Conservation (phyloP, 2,329 filamentous ascomycete genomes). For the Cytospora piceae region DNA sequence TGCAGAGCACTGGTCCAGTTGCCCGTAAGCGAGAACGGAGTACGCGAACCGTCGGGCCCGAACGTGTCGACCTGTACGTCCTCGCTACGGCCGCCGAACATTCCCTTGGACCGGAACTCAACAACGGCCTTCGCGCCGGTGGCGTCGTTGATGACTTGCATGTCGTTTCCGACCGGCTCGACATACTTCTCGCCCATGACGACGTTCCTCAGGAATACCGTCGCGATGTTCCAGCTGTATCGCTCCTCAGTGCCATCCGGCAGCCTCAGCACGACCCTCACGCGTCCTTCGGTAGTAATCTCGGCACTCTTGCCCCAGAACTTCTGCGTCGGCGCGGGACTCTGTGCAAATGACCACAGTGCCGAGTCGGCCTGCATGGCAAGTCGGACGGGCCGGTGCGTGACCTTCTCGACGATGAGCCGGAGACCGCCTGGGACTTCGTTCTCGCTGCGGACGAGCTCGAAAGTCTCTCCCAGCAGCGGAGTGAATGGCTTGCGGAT, state of each 20-base stretch:
- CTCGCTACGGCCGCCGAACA: slow-evolving; percentile 94
- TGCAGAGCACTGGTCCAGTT: slow-evolving; percentile 80
- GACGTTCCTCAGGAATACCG: slow-evolving; percentile 90
- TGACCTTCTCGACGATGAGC: slow-evolving; percentile 93
- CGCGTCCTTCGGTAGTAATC: slow-evolving; percentile 87
- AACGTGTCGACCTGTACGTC: slow-evolving; percentile 81
- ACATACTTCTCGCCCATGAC: slow-evolving; percentile 98
- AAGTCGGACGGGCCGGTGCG: slow-evolving; percentile 87
- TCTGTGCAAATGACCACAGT: slow-evolving; percentile 85
- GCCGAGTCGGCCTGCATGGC: slow-evolving; percentile 90
- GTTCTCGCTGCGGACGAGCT: slow-evolving; percentile 84
- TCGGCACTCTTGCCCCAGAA: slow-evolving; percentile 99
- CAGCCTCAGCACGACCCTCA: slow-evolving; percentile 72
- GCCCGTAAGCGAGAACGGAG: slow-evolving; percentile 71
- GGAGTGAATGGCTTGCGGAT: slow-evolving; percentile 98
- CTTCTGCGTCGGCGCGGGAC: slow-evolving; percentile 87
- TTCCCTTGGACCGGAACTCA: slow-evolving; percentile 92
- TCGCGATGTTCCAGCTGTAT: slow-evolving; percentile 88
- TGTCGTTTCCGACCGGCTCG: slow-evolving; percentile 81
- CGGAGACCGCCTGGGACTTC: slow-evolving; percentile 75
- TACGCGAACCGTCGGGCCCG: slow-evolving; percentile 65
- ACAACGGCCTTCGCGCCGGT: slow-evolving; percentile 82
- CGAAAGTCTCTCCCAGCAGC: slow-evolving; percentile 92
- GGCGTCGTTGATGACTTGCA: slow-evolving; percentile 83
- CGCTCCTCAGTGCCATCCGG: slow-evolving; percentile 72